Percentiles rank a stretch among this genome's conserved stretches.
phyloP scores from a whole-genome alignment of 2,329 filamentous ascomycete genomes.

The Colletotrichum incanum region DNA sequence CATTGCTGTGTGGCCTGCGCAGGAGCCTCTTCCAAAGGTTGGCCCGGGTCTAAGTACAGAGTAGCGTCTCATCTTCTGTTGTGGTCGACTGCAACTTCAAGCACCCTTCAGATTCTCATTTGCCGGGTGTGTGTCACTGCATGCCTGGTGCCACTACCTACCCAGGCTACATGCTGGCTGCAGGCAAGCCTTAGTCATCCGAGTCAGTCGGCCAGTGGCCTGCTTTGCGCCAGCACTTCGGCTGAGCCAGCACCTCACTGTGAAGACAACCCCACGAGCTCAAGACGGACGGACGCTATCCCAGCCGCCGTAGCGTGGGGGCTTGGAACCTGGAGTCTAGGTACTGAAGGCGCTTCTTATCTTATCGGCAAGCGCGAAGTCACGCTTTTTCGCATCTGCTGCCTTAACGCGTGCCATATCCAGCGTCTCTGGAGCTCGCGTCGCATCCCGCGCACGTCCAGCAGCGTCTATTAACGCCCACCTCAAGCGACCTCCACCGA shows the following conservation, averaged over 20 bases:
- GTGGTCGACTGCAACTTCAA: background rate
- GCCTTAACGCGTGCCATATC: slow-evolving; percentile 11
- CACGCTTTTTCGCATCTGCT: slow-evolving; percentile 30
- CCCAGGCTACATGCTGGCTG: background rate
- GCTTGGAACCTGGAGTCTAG: background rate
- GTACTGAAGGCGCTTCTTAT: background rate
- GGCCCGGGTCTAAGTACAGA: background rate
- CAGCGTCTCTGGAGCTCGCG: background rate
- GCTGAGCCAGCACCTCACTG: background rate
- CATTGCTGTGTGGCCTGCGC: background rate
- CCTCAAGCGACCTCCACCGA: background rate
- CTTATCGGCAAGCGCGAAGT: slow-evolving; percentile 15
- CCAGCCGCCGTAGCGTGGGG: background rate
- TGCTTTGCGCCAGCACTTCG: slow-evolving; percentile 2
- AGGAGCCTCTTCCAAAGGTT: background rate
- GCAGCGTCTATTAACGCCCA: background rate
- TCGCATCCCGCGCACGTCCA: background rate
- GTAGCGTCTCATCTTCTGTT: background rate
- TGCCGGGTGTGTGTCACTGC: no score
- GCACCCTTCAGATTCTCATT: no score
- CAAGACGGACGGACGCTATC: background rate
- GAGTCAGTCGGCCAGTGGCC: background rate
- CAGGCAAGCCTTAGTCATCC: background rate
- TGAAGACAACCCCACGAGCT: background rate
- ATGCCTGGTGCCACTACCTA: background rate